These are phyloP conservation scores for Pythium dissotocum DNA, from an alignment of 352 stramenopile species.

Conservation along the genomic window DNA sequence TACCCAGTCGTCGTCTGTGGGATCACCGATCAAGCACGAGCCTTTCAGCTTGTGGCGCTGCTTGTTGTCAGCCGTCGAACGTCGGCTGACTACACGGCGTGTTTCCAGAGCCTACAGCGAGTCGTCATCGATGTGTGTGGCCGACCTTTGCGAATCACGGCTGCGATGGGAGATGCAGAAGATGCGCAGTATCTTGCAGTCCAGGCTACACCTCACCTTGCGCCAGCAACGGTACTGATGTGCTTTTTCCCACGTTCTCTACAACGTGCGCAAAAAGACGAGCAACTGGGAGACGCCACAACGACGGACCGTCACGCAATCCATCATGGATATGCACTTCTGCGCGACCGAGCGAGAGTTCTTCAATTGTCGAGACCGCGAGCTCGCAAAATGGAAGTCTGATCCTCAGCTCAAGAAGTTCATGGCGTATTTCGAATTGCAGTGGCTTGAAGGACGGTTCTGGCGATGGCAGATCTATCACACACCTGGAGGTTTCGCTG, in stretches of 20 bases:
- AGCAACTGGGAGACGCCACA: too few species aligned
- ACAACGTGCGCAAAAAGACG: background rate
- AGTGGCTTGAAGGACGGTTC: too few species aligned
- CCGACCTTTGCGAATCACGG: background rate
- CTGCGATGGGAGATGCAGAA: constrained; percentile 1
- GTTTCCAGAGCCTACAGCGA: background rate
- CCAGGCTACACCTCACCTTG: background rate
- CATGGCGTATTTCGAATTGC: too few species aligned
- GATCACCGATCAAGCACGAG: background rate
- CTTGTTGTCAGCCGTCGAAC: constrained; percentile 6
- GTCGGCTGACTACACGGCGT: background rate
- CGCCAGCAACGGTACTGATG: background rate
- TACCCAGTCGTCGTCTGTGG: constrained; percentile 9
- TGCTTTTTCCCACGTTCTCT: constrained; percentile 9
- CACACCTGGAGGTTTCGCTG: too few species aligned
- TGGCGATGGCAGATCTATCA: too few species aligned
- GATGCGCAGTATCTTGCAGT: background rate
- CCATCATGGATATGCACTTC: constrained; percentile 8
- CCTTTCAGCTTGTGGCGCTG: background rate
- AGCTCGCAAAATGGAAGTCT: too few species aligned
- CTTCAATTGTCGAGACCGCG: too few species aligned
- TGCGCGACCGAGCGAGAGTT: background rate
- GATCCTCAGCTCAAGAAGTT: too few species aligned
- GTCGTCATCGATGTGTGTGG: background rate
- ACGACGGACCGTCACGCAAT: background rate